Conservation (phyloP, 2,329 filamentous ascomycete species). For the Aureobasidium sp. region DNA sequence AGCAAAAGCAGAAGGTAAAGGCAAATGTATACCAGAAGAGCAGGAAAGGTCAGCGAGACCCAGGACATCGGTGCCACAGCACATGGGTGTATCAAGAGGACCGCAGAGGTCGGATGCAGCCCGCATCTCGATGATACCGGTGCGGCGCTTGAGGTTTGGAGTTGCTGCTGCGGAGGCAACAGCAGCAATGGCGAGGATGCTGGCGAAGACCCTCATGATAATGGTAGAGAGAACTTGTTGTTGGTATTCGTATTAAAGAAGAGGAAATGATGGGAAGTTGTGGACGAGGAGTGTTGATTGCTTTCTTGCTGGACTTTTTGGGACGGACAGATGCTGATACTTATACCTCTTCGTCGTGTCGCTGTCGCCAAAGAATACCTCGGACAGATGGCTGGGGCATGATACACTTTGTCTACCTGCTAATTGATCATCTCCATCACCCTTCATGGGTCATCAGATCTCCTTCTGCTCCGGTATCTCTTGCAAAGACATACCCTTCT, state of each 20-base stretch:
- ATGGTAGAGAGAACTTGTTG: neutral
- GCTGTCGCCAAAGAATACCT: too few relatives aligned
- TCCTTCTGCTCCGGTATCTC: too few relatives aligned
- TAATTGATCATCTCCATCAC: too few relatives aligned
- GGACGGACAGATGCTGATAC: too few relatives aligned
- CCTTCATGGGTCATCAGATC: too few relatives aligned
- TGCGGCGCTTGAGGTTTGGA: neutral
- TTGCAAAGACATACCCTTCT: too few relatives aligned
- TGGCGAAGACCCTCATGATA: neutral
- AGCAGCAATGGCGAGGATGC: neutral
- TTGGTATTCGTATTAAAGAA: neutral
- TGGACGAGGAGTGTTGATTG: too few relatives aligned
- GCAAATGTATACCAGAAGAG: neutral
- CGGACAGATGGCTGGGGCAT: too few relatives aligned
- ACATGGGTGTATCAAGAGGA: slow-evolving; percentile 5
- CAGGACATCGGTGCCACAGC: neutral
- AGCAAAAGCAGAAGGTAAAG: neutral
- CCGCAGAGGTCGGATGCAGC: neutral
- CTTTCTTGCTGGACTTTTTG: too few relatives aligned
- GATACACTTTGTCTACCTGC: too few relatives aligned
- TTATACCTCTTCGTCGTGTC: too few relatives aligned
- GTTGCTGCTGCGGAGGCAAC: neutral
- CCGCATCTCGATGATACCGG: neutral
- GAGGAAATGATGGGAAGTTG: too few relatives aligned
- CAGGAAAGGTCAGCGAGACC: neutral